A percentile compares a stretch with the other conserved stretches of the same genome.
Conservation (phyloP, 2,329 filamentous ascomycete species). For the Capronia coronata region DNA sequence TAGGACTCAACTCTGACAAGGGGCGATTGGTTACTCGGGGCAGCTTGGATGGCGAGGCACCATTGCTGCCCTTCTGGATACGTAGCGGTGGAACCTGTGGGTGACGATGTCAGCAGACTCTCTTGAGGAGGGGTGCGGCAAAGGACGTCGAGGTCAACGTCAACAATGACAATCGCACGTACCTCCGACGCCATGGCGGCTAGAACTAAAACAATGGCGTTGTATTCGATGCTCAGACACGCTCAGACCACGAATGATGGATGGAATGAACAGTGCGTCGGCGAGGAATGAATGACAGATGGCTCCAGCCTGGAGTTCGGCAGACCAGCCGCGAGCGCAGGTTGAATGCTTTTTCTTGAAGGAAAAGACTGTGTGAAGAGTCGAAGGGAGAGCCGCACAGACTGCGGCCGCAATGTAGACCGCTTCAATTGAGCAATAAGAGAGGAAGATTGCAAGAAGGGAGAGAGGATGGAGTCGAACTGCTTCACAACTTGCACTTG, state of each 20-base stretch:
- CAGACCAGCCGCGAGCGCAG: constrained; percentile 25
- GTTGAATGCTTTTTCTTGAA: neutral
- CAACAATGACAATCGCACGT: constrained; percentile 17
- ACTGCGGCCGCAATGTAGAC: constrained; percentile 16
- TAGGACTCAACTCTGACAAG: constrained; percentile 80
- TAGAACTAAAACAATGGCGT: constrained; percentile 23
- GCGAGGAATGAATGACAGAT: constrained; percentile 14
- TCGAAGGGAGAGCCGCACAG: neutral
- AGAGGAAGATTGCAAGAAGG: constrained; percentile 5
- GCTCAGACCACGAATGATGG: constrained; percentile 26
- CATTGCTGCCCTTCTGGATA: constrained; percentile 32
- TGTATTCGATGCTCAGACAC: constrained; percentile 16
- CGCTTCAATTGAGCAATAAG: constrained; percentile 1
- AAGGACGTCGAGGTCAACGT: neutral
- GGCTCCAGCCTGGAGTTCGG: constrained; percentile 14
- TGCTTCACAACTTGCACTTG: neutral
- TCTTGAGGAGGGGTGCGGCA: neutral
- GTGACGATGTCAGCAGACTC: constrained; percentile 14
- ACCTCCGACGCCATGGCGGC: constrained; percentile 26
- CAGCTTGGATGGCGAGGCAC: constrained; percentile 58
- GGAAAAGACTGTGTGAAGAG: constrained; percentile 6
- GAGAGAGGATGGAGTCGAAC: neutral
- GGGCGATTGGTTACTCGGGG: constrained; percentile 58
- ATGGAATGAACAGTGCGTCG: constrained; percentile 19
- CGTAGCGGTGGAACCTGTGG: constrained; percentile 31